These are phyloP conservation scores for Phytophthora pluvialis DNA, from an alignment of 352 stramenopile genomes.

Conservation along the genomic window DNA sequence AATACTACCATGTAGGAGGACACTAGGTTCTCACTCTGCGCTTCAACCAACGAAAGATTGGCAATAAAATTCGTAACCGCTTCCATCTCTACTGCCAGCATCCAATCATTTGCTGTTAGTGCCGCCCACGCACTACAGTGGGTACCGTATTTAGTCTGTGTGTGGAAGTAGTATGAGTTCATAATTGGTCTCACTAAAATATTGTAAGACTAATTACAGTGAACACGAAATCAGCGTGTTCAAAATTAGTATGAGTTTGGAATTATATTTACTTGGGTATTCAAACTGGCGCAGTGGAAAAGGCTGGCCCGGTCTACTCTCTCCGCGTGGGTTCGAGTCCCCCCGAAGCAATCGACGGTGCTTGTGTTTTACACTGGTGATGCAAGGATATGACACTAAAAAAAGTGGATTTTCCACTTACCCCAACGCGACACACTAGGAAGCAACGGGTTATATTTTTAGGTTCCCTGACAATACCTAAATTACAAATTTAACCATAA, in stretches of 20 bases:
- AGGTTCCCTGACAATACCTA: too few relatives aligned
- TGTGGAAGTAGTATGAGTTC: background rate
- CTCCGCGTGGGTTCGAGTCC: background rate
- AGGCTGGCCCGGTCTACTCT: background rate
- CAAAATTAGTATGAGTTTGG: background rate
- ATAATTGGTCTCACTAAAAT: background rate
- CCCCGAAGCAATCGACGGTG: background rate
- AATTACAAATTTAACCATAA: background rate
- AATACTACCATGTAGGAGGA: too few relatives aligned
- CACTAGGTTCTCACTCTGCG: too few relatives aligned
- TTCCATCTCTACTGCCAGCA: too few relatives aligned
- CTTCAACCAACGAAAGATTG: too few relatives aligned
- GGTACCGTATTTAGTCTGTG: conserved; percentile 1
- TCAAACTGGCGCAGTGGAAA: background rate
- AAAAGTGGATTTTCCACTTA: conserved; percentile 1
- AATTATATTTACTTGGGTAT: background rate
- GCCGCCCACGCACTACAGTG: too few relatives aligned
- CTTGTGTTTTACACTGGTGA: background rate
- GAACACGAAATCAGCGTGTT: background rate
- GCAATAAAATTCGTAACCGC: too few relatives aligned
- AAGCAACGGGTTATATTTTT: conserved; percentile 1
- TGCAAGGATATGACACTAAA: background rate
- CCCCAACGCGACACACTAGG: background rate
- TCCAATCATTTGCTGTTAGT: too few relatives aligned
- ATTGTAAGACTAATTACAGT: background rate